Base-by-base conservation (phyloP, 2,329 filamentous ascomycete genomes). In the Penicillium brasilianum region DNA sequence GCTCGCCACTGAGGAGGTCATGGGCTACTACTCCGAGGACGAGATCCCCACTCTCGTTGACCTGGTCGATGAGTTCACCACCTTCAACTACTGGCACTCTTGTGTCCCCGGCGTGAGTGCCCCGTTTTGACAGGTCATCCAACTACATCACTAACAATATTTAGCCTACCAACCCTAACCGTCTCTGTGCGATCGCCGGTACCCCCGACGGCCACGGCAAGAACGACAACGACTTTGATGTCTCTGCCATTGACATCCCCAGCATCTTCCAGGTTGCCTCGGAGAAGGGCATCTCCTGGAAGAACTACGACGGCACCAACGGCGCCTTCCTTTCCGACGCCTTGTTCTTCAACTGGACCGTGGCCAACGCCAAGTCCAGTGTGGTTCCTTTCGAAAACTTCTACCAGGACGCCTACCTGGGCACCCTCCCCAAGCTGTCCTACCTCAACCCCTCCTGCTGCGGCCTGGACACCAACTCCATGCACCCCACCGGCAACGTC, bases 1-100 rank as follows among this genome's bases (percentile, higher is more conserved):
- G 52, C 66, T 70, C 22, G 69, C 67, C 11, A 69, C 76, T 16
- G 70, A 75, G 55, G 72, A 79, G 66, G 77, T 78, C 48, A 73
- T 80, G 69, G 75, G 76, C 63, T 80, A 79, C 65, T 80, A 80
- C 67, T 74, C 76, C 5, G 76, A 78, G 64, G 66, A 66, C 1
- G 73, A 80, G 66, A 70, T 80, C 41, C 77, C 77, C 5, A 74
- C 79, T 44, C 70, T 80, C 28, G 74, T 74, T 37, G 64, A 73
- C 25, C 63, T 80, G 59, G 70, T 71, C 46, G 72, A 80, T 58
- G 74, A 79, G 59, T 80, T 76, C 62, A 69, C 70, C 20, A 76
- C 75, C 18, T 80, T 80, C 64, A 78, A 80, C 74, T 71, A 77
- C 69, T 80, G 77, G 78, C 73, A 77, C 70, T 78, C 75, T n/a